Evolutionary conservation across 345 rosid genomes (phyloP), one percentile per base, ranked within the genome.

Genomic region (Erysimum cheiranthoides): DNA sequence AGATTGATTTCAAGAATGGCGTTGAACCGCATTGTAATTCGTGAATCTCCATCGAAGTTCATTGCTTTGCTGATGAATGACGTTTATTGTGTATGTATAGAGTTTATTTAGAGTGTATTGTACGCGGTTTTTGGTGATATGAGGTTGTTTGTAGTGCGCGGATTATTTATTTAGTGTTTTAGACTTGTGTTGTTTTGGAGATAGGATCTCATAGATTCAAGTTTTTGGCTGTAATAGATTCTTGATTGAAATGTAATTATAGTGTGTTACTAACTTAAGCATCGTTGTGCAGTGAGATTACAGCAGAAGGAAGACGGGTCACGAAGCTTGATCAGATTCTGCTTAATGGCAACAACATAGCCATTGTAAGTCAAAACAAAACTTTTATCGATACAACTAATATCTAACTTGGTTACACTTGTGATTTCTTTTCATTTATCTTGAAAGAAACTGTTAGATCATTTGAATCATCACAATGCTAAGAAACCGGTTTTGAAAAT

Each of bases 261-360:
- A 7, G 8, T 62, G 46, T 10, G 21, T 27, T 2, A 27, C 51
- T 74, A 57, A 74, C 0, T 11, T 42, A 46, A 27, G 50, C 51
- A 42, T 62, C 43, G 0, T n/a, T 14, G 60, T 64, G 71, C 82
- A 93, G 99, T 77, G 99, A 92, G 83, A 88, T 96, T 71, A 86
- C 99, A 28, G 58, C 96, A 39, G 99, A 95, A 84, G 98, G 97
- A 61, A 83, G 90, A 63, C 80, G 98, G 71, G 86, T 93, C 45
- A 91, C 98, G 21, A 96, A 93, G 92, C 98, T 93, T 63, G 96
- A 93, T 84, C 97, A 93, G 80, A 96, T 96, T 73, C 77, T 96
- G 71, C 96, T 90, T 60, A 95, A 92, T 17, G 97, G 99, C 70
- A 95, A 92, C 87, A 89, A 92, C 84, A 92, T 92, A 62, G 98